Percentiles rank a stretch among this genome's conserved stretches.
These are phyloP conservation scores for Citrus trifoliata DNA, from an alignment of 345 rosid genomes.

Conservation along the genomic window DNA sequence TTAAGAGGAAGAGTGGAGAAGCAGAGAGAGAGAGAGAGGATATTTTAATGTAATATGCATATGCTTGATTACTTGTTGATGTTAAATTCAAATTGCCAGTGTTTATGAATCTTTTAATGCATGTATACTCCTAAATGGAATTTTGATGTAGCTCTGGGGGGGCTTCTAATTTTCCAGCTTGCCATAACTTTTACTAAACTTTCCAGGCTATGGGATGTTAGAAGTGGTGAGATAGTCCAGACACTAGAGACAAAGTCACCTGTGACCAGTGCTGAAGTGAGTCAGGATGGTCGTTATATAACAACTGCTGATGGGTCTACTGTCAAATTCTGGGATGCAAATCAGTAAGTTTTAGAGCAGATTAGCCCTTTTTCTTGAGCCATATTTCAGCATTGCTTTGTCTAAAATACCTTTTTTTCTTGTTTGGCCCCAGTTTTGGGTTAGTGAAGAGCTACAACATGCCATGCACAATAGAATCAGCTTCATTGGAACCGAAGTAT, in stretches of 20 bases:
- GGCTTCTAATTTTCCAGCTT: not conserved
- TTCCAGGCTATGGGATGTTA: conserved; percentile 40
- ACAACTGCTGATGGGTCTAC: conserved; percentile 45
- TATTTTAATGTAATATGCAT: not conserved
- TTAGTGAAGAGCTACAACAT: conserved; percentile 40
- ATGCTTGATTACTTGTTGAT: not conserved
- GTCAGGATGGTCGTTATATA: conserved; percentile 46
- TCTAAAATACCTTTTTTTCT: not conserved
- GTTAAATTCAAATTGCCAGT: not conserved
- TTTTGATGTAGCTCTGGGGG: not conserved
- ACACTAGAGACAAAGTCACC: conserved; percentile 44
- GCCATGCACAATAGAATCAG: conserved; percentile 63
- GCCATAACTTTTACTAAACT: not conserved
- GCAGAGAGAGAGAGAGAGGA: not conserved
- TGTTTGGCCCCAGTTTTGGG: conserved; percentile 29
- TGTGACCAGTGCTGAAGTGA: conserved; percentile 50
- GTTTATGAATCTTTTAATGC: not conserved
- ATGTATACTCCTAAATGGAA: not conserved
- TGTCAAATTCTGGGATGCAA: conserved; percentile 49
- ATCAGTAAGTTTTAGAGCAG: conserved; percentile 33
- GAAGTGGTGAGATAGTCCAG: conserved; percentile 44
- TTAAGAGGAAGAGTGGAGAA: not conserved
- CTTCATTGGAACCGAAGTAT: conserved; percentile 71
- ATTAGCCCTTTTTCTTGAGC: not conserved
- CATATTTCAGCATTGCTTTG: not conserved